These are phyloP conservation scores for Tolypocladium paradoxum DNA, from an alignment of 2,329 filamentous ascomycete species.

Conservation along the genomic window DNA sequence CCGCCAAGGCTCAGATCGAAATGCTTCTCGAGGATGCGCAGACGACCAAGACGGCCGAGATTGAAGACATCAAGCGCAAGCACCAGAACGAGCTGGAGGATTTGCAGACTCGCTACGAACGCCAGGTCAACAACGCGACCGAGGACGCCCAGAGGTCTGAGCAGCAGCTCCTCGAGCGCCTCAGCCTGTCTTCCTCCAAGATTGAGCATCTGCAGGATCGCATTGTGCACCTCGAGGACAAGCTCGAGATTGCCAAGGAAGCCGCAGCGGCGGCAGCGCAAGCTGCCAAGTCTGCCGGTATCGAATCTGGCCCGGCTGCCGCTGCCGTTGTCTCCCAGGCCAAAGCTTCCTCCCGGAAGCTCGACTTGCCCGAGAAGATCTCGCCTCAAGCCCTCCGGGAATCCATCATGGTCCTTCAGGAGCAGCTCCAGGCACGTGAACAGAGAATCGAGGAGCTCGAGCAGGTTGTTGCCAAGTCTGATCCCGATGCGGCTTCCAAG, in stretches of 20 bases:
- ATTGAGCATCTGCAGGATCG: conserved; percentile 78
- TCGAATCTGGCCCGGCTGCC: conserved; percentile 19
- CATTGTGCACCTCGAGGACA: conserved; percentile 76
- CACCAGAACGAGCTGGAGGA: conserved; percentile 64
- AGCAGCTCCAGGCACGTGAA: conserved; percentile 92
- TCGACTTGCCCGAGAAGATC: conserved; percentile 67
- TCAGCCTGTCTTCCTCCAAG: conserved; percentile 75
- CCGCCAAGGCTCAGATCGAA: conserved; percentile 68
- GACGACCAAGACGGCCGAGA: conserved; percentile 49
- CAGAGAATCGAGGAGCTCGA: conserved; percentile 81
- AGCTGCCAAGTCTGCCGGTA: conserved; percentile 53
- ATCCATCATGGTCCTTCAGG: conserved; percentile 91
- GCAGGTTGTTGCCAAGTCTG: conserved; percentile 53
- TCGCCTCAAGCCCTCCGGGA: conserved; percentile 91
- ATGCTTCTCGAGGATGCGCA: conserved; percentile 76
- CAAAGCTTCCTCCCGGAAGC: conserved; percentile 20
- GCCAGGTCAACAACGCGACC: conserved; percentile 58
- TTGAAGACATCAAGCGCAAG: conserved; percentile 41
- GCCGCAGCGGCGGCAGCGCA: conserved; percentile 74
- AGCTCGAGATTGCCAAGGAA: conserved; percentile 79
- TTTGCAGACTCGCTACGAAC: conserved; percentile 62
- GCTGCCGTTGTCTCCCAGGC: conserved; percentile 11
- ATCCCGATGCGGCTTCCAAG: conserved; percentile 69
- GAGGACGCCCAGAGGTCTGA: conserved; percentile 79
- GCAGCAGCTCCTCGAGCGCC: conserved; percentile 66